A percentile compares a stretch with the other conserved stretches of the same genome.
Evolutionary conservation across 768 basidiomycete species (phyloP).

Genomic region (Serendipita sp.): DNA sequence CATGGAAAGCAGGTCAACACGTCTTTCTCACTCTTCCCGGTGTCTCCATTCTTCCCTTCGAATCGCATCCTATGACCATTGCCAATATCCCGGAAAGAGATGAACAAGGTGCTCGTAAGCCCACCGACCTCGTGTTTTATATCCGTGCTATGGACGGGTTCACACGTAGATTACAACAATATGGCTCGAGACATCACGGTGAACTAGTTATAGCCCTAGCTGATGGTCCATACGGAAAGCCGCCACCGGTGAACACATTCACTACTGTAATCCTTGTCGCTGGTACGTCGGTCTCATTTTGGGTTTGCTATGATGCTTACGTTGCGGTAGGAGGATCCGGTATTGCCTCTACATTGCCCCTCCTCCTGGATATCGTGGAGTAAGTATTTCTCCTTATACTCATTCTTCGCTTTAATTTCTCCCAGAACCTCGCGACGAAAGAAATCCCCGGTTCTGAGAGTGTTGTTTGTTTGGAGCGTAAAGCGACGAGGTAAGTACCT

Average conservation of each 20-base stretch:
- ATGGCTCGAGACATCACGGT: slow-evolving; percentile 16
- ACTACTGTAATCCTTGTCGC: slow-evolving; percentile 3
- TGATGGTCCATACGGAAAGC: slow-evolving; percentile 7
- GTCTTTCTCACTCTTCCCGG: slow-evolving; percentile 36
- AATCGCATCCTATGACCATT: slow-evolving; percentile 50
- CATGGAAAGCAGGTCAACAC: slow-evolving; percentile 39
- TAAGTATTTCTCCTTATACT: slow-evolving; percentile 11
- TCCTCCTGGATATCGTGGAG: slow-evolving; percentile 30
- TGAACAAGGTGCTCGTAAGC: neutral
- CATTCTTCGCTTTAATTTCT: neutral
- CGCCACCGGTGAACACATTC: slow-evolving; percentile 5
- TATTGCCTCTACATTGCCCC: slow-evolving; percentile 30
- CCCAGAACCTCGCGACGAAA: slow-evolving; percentile 18
- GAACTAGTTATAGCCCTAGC: slow-evolving; percentile 32
- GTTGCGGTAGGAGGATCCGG: slow-evolving; percentile 31
- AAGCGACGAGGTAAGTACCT: slow-evolving; percentile 22
- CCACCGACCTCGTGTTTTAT: slow-evolving; percentile 38
- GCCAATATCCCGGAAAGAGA: slow-evolving; percentile 23
- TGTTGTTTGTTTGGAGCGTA: slow-evolving; percentile 30
- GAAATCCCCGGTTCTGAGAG: slow-evolving; percentile 4
- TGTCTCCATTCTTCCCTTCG: slow-evolving; percentile 29
- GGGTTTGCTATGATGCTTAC: neutral
- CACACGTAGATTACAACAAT: slow-evolving; percentile 31
- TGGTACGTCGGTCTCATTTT: slow-evolving; percentile 11
- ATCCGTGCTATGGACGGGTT: slow-evolving; percentile 46